Conservation (phyloP, 306 rosid species). For the Fragaria iinumae region DNA sequence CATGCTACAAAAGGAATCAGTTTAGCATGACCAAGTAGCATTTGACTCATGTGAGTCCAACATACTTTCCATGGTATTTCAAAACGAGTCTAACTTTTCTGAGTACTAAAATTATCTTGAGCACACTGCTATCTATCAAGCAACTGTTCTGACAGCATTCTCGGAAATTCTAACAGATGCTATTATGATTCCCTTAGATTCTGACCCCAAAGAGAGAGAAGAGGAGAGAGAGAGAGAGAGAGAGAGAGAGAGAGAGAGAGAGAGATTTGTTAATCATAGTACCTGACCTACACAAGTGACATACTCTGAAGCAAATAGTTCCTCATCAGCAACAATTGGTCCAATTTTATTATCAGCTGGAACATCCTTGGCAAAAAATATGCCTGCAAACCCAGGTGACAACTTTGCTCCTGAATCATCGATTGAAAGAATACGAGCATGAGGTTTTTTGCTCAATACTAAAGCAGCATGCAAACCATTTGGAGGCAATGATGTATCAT, state of each 20-base stretch:
- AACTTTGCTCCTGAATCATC: constrained; percentile 62
- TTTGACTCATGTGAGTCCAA: not conserved
- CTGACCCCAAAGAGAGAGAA: not conserved
- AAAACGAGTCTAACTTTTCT: not conserved
- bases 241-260: constrained; percentile 6
- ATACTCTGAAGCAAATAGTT: constrained; percentile 71
- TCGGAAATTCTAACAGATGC: not conserved
- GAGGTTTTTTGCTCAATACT: constrained; percentile 81
- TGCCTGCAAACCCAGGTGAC: constrained; percentile 72
- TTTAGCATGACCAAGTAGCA: not conserved
- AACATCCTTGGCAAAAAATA: constrained; percentile 65
- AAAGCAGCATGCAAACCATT: constrained; percentile 86
- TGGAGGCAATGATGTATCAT: constrained; percentile 64
- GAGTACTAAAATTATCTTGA: not conserved
- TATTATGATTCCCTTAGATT: not conserved
- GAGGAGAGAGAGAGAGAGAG: not conserved
- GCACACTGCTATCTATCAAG: not conserved
- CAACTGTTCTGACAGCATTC: not conserved
- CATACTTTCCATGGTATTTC: not conserved
- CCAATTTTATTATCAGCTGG: constrained; percentile 75
- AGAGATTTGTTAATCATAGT: constrained; percentile 31
- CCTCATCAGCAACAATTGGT: constrained; percentile 73
- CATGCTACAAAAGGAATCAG: not conserved
- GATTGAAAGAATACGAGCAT: constrained; percentile 73
- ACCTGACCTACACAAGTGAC: constrained; percentile 97